Evolutionary conservation across 257 asterid genomes (phyloP), one percentile per base, ranked within the genome.

Genomic region (Galeopsis tetrahit): DNA sequence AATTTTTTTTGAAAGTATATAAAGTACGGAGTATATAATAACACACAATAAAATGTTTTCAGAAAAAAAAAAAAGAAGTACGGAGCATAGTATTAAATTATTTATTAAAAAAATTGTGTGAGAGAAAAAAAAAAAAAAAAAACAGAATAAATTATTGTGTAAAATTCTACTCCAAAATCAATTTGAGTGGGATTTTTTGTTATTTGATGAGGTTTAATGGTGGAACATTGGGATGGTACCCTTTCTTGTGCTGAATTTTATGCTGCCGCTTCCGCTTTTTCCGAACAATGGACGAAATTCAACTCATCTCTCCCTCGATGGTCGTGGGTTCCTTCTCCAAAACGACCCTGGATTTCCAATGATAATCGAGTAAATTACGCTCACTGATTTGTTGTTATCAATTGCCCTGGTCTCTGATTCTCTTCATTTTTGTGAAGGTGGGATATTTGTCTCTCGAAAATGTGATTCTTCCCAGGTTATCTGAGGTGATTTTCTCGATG

Each of bases 401-500:
- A 43, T 63, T 70, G 2, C 53, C 59, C 10, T 44, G 21, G 4
- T 17, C 55, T 64, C n/a, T 33, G 2, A 34, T 63, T 52, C 42
- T 55, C n/a, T 64, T 11, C 10, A 39, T 17, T 35, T 64, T 48
- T 62, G 21, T 80, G 92, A 77, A 79, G 79, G 89, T 83, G 48
- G 98, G 98, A 53, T 93, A 89, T 71, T 73, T 93, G 67, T 79
- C 89, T 4, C 33, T 91, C 76, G 97, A 89, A 55, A 83, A 81
- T 80, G 76, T 85, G 68, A 67, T 85, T 75, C 88, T 86, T 62
- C 84, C 87, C 51, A 21, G 64, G 51, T 78, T 66, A 52, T 63
- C 75, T 10, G 74, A 78, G 96, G 97, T 92, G 77, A 72, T 2
- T 34, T 34, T 68, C 3, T 21, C 7, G 43, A 17, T 1, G 36